Base-by-base conservation (phyloP, 2,329 filamentous ascomycete genomes). In the Apiospora saccharicola region DNA sequence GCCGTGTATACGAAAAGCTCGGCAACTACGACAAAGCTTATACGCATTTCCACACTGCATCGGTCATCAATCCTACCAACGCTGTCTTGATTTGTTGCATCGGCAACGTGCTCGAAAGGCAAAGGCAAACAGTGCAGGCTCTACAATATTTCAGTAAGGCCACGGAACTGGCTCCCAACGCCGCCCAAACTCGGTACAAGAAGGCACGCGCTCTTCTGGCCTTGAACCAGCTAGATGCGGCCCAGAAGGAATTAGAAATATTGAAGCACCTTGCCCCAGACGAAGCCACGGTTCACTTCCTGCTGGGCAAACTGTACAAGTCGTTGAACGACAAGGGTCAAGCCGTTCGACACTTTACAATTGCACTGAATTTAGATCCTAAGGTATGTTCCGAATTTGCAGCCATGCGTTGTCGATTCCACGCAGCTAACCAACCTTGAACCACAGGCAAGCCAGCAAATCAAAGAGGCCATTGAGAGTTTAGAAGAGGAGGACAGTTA, bases 401-500 rank as follows among this genome's bases (percentile, higher is more conserved):
- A 10, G 24, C 46, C 19, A 16, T n/a, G 26, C n/a, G 2, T n/a
- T 30, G 6, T 22, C n/a, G 7, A 16, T 8, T 24, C 7, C 13
- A 7, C n/a, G 19, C 19, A 1, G 26, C 61, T 49, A 41, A 77
- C 80, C 72, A 30, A 30, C 26, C 10, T 37, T 16, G 70, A 37
- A 8, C 24, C 71, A 19, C 76, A 98, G 95, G 94, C 96, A 77
- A 95, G 94, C 75, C 92, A 94, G 75, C 93, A 95, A 82, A 98
- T 99, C 83, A 99, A 98, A 83, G 95, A 98, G 81, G 95, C 94
- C 24, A 98, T 99, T 85, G 96, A 98, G 85, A 92, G 92, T 77
- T 89, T 98, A 72, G 94, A 97, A 78, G 92, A 95, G 72, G 92
- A 94, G 73, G 91, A 93, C 72, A 89, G 91, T 72, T 90, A 93